Conservation (phyloP, 2,329 filamentous ascomycete species). For the Trichoderma sp. region DNA sequence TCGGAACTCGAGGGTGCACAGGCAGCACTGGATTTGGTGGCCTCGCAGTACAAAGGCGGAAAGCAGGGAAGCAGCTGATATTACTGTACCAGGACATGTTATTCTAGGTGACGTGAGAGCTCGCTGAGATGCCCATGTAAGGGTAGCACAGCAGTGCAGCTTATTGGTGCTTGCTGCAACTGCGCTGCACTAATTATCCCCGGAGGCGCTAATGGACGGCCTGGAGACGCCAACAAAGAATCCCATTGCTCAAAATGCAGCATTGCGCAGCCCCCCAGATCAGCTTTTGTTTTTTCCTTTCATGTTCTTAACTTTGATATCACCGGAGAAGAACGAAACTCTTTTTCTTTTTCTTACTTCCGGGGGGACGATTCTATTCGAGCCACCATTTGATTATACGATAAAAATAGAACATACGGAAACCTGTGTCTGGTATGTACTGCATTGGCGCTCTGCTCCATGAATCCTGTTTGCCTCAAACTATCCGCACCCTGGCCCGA, state of each 20-base stretch:
- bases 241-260: not conserved
- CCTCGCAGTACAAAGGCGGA: not conserved
- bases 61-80: not conserved
- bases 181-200: not conserved
- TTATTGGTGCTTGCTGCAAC: not conserved
- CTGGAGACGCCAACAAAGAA: not conserved
- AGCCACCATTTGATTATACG: not conserved
- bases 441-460: not conserved
- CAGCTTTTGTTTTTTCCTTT: not conserved
- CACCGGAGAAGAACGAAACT: too few relatives aligned
- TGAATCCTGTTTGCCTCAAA: not conserved
- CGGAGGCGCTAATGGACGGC: not conserved
- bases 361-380: not conserved
- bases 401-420: not conserved
- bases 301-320: not conserved
- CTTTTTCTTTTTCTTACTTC: not conserved
- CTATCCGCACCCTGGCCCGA: not conserved
- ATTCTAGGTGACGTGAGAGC: not conserved
- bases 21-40: not conserved
- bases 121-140: not conserved
- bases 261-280: not conserved
- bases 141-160: not conserved
- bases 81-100: not conserved
- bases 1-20: not conserved
- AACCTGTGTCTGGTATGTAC: not conserved